Evolutionary conservation across 164 flowering plant species (phyloP).

Genomic region (Euptelea pleiosperma): DNA sequence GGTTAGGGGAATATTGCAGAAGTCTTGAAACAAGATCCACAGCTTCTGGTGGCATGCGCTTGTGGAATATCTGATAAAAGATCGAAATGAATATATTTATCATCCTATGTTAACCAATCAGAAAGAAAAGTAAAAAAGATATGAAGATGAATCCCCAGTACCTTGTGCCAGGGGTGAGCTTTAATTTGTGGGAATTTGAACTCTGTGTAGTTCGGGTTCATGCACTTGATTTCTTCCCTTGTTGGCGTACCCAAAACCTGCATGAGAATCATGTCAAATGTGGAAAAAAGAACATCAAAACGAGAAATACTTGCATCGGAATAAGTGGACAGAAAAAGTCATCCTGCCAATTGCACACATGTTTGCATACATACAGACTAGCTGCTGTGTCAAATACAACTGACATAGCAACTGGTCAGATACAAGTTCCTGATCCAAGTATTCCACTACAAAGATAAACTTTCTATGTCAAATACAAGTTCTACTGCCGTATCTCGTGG

Average conservation of each 20-base stretch:
- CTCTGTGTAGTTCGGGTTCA: slow-evolving; percentile 92
- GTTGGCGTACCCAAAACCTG: slow-evolving; percentile 93
- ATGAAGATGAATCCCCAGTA: slow-evolving; percentile 18
- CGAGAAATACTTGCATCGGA: too few relatives aligned
- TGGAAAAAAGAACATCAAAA: neutral
- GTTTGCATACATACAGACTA: too few relatives aligned
- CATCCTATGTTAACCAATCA: neutral
- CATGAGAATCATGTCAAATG: neutral
- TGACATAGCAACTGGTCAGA: too few relatives aligned
- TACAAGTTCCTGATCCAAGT: neutral
- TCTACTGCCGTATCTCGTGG: neutral
- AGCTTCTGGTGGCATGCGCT: slow-evolving; percentile 78
- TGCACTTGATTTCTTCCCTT: slow-evolving; percentile 89
- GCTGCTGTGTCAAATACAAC: too few relatives aligned
- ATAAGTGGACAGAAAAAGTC: too few relatives aligned
- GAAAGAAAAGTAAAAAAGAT: neutral
- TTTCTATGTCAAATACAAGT: neutral
- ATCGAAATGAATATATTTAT: too few relatives aligned
- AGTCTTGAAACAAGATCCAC: slow-evolving; percentile 75
- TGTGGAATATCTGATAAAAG: slow-evolving; percentile 56
- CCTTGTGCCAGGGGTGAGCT: slow-evolving; percentile 95
- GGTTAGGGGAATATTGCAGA: slow-evolving; percentile 68
- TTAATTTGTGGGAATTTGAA: slow-evolving; percentile 84
- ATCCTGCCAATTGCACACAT: too few relatives aligned
- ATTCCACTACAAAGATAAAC: neutral